phyloP scores from a whole-genome alignment of 495 filamentous ascomycete species.

The Penicillium waksmanii region DNA sequence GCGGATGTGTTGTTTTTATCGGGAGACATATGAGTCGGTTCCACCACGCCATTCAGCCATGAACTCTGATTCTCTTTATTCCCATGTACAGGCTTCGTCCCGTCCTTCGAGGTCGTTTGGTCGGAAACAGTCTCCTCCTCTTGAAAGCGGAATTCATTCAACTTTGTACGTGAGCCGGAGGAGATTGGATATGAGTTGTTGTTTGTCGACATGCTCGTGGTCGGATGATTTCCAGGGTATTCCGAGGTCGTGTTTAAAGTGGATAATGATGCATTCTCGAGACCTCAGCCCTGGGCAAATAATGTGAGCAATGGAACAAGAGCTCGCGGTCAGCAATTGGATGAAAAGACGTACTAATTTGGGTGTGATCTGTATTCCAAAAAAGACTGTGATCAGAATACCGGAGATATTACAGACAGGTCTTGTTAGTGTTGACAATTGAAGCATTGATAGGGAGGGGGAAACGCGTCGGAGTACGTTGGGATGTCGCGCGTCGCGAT shows the following conservation, averaged over 20 bases:
- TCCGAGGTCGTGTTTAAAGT: constrained; percentile 18
- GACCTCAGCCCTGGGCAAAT: constrained; percentile 10
- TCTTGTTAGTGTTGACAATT: constrained; percentile 14
- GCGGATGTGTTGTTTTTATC: constrained; percentile 28
- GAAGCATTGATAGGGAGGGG: too few species aligned
- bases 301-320: constrained; percentile 21
- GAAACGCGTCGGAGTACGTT: constrained; percentile 33
- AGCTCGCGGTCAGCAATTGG: constrained; percentile 7
- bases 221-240: constrained; percentile 17
- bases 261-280: constrained; percentile 32
- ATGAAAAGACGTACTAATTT: neutral
- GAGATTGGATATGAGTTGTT: constrained; percentile 44
- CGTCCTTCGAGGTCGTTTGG: constrained; percentile 32
- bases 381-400: neutral
- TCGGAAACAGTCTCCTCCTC: constrained; percentile 36
- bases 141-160: constrained; percentile 60
- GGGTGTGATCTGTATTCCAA: constrained; percentile 9
- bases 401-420: neutral
- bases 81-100: constrained; percentile 27
- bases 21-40: constrained; percentile 30
- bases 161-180: constrained; percentile 58
- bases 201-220: constrained; percentile 33
- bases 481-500: constrained; percentile 32
- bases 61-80: constrained; percentile 46
- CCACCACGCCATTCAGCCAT: constrained; percentile 47